A percentile compares a stretch with the other conserved stretches of the same genome.
Conservation (phyloP, 306 rosid genomes). For the Quercus parvula region DNA sequence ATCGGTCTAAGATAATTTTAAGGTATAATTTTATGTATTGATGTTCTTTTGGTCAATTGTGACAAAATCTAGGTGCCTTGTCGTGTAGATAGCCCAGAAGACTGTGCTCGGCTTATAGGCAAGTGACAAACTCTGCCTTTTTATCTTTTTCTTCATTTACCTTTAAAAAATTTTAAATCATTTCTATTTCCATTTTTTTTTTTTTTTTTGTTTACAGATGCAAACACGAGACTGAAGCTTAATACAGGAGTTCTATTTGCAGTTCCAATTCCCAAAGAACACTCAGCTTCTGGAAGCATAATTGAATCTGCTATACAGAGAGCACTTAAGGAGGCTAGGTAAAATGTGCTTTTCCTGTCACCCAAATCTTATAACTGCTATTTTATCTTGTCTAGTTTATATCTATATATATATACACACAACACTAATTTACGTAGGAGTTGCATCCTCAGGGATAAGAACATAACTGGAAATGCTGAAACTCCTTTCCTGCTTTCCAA, state of each 20-base stretch:
- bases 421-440: not conserved
- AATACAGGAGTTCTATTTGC: slow-evolving; percentile 78
- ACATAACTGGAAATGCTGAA: slow-evolving; percentile 71
- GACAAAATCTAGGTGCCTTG: slow-evolving; percentile 60
- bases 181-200: not conserved
- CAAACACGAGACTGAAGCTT: slow-evolving; percentile 60
- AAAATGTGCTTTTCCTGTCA: slow-evolving; percentile 1
- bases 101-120: slow-evolving; percentile 75
- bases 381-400: not conserved
- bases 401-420: too few relatives aligned
- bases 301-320: slow-evolving; percentile 76
- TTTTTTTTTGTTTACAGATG: slow-evolving; percentile 43
- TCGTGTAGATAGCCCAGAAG: slow-evolving; percentile 76
- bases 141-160: not conserved
- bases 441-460: slow-evolving; percentile 51
- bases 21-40: slow-evolving; percentile 6
- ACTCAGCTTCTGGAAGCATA: slow-evolving; percentile 66
- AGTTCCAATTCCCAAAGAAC: slow-evolving; percentile 85
- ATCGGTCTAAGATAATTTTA: not conserved
- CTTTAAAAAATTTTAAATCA: not conserved
- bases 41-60: slow-evolving; percentile 21
- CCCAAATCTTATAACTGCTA: not conserved
- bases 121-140: slow-evolving; percentile 24
- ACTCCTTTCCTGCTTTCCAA: slow-evolving; percentile 87
- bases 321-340: slow-evolving; percentile 83